Evolutionary conservation across 2,329 filamentous ascomycete genomes (phyloP), one percentile per base, ranked within the genome.

Genomic region (Fusarium ambrosium): DNA sequence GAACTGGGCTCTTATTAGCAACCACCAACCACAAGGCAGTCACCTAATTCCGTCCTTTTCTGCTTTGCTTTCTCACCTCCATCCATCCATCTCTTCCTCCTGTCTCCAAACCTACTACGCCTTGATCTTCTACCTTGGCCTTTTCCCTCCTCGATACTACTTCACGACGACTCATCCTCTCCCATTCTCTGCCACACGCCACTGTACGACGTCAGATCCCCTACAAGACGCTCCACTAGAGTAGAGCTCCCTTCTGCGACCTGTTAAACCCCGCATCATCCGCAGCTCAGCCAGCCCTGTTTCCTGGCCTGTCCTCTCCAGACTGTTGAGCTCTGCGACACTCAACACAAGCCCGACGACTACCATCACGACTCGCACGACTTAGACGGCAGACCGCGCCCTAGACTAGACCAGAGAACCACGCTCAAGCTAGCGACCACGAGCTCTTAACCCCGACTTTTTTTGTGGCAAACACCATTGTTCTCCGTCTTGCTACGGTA

Each of bases 261-360:
- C 62, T 60, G 67, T 74, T 77, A 77, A 77, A 77, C 75, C 75
- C 75, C 75, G 75, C 75, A 77, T 70, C 73, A 58, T 68, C 62
- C 62, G 53, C 58, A 71, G 58, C 58, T 66, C 71, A 66, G 37
- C 59, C 70, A 64, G 41, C 62, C 65, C 68, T 74, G 66, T 75
- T 70, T 66, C 45, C 69, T 65, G 64, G 20, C 29, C 65, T 27
- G 45, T 48, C 36, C 48, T 55, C 48, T 55, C 24, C 48, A 55
- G 48, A 29, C 62, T 62, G 64, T 70, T 73, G 66, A 73, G 61
- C 73, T 74, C 70, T 74, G 64, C 73, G 58, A 76, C 37, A 66
- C 48, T 37, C 48, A 61, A 41, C 48, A 74, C 53, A 56, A 56
- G 51, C 51, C 41, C 61, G 48, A 74, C 73, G 68, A 76, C 66